Evolutionary conservation across 2,329 filamentous ascomycete species (phyloP).

Genomic region (Aspergillus sp.): DNA sequence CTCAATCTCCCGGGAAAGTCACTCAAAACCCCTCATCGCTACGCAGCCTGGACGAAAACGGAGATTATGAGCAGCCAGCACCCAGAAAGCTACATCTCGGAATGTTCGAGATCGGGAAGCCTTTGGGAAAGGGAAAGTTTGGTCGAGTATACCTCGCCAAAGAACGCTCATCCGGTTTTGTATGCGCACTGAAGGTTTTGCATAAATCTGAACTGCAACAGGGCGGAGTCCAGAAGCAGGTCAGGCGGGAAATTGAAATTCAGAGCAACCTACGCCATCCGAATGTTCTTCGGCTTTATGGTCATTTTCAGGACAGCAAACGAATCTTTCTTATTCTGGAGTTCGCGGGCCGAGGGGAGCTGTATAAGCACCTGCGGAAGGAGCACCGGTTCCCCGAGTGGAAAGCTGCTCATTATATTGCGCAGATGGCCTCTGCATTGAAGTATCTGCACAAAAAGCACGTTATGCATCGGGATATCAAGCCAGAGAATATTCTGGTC

Average conservation of each 20-base stretch:
- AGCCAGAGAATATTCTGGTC: conserved; percentile 94
- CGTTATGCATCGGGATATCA: conserved; percentile 96
- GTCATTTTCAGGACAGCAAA: conserved; percentile 87
- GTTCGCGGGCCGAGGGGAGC: conserved; percentile 80
- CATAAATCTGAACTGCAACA: conserved; percentile 82
- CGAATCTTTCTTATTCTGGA: conserved; percentile 85
- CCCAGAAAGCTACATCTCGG: conserved; percentile 73
- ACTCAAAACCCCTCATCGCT: conserved; percentile 43
- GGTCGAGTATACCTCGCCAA: conserved; percentile 82
- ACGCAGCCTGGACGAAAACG: conserved; percentile 49
- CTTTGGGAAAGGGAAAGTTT: conserved; percentile 84
- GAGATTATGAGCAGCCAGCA: conserved; percentile 55
- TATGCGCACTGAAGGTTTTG: conserved; percentile 82
- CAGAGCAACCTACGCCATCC: conserved; percentile 84
- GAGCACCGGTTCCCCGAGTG: conserved; percentile 80
- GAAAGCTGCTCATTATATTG: conserved; percentile 83
- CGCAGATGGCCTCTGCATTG: conserved; percentile 86
- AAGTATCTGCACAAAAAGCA: conserved; percentile 95
- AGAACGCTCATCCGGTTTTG: conserved; percentile 74
- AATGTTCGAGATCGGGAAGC: conserved; percentile 91
- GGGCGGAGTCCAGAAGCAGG: conserved; percentile 81
- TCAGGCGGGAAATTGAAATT: conserved; percentile 85
- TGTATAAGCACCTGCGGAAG: conserved; percentile 81
- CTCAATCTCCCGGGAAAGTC: conserved; percentile 65
- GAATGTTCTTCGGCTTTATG: conserved; percentile 80